phyloP scores from a whole-genome alignment of 345 rosid genomes.

The Euphorbia tirucalli region DNA sequence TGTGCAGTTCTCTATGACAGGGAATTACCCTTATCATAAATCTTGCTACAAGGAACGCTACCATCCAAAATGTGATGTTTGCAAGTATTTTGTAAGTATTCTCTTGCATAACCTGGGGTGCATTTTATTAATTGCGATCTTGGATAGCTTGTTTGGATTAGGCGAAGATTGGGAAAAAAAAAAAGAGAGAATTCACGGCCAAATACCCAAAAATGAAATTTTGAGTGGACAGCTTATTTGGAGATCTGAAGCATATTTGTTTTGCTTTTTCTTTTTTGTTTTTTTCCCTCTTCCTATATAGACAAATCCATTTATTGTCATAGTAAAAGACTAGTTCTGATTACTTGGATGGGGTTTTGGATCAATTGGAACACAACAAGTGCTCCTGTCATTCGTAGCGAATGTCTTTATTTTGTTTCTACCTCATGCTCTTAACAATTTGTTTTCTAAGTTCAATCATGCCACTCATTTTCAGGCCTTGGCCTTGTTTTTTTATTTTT shows the following conservation, averaged over 20 bases:
- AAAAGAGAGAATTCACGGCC: too few relatives aligned
- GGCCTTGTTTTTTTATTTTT: slow-evolving; percentile 27
- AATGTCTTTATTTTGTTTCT: too few relatives aligned
- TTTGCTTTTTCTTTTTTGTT: too few relatives aligned
- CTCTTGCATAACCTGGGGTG: too few relatives aligned
- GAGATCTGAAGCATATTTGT: too few relatives aligned
- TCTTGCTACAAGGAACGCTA: slow-evolving; percentile 34
- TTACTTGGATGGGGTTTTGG: not conserved
- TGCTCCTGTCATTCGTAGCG: too few relatives aligned
- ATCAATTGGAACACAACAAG: not conserved
- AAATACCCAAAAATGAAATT: too few relatives aligned
- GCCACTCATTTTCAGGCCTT: slow-evolving; percentile 16
- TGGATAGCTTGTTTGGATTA: not conserved
- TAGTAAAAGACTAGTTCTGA: not conserved
- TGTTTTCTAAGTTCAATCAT: slow-evolving; percentile 12
- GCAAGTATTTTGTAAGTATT: slow-evolving; percentile 34
- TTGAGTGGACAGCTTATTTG: too few relatives aligned
- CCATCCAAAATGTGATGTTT: slow-evolving; percentile 37
- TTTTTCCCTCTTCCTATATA: not conserved
- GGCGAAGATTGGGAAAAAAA: not conserved
- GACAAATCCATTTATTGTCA: not conserved
- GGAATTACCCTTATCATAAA: slow-evolving; percentile 32
- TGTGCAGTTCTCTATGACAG: slow-evolving; percentile 31
- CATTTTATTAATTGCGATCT: not conserved
- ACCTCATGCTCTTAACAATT: too few relatives aligned